phyloP scores from a whole-genome alignment of 495 filamentous ascomycete species.

The Penicillium antarcticum region DNA sequence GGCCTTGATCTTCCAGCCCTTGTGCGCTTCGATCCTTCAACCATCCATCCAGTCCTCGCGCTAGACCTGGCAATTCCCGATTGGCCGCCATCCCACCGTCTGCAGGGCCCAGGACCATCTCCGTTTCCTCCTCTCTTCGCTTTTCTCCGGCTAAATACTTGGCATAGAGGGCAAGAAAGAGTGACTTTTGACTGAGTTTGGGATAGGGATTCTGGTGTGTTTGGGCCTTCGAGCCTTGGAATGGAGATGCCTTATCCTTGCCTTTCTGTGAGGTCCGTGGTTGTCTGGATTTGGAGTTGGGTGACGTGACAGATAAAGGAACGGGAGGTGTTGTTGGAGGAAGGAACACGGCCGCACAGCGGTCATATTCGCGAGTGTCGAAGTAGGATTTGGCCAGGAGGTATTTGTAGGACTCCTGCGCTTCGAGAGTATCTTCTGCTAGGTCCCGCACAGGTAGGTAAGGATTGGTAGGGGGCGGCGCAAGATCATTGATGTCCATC shows the following conservation, averaged over 20 bases:
- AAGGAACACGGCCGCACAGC: slow-evolving; percentile 87
- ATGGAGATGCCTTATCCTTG: slow-evolving; percentile 50
- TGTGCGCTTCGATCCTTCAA: slow-evolving; percentile 60
- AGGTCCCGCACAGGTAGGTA: slow-evolving; percentile 52
- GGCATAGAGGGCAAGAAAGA: slow-evolving; percentile 93
- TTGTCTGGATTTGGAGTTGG: slow-evolving; percentile 38
- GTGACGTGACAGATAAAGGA: slow-evolving; percentile 48
- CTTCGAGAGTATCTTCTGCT: slow-evolving; percentile 72
- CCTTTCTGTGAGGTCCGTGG: slow-evolving; percentile 45
- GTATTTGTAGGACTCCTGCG: slow-evolving; percentile 75
- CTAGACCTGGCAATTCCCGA: slow-evolving; percentile 72
- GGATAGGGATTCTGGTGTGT: slow-evolving; percentile 42
- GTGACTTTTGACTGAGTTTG: slow-evolving; percentile 74
- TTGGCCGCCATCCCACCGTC: slow-evolving; percentile 82
- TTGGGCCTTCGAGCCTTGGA: slow-evolving; percentile 22
- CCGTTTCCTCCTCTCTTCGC: slow-evolving; percentile 89
- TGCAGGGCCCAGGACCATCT: slow-evolving; percentile 94
- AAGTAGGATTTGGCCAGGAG: slow-evolving; percentile 94
- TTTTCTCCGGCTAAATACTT: slow-evolving; percentile 94
- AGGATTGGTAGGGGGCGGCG: slow-evolving; percentile 35
- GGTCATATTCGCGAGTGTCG: slow-evolving; percentile 92
- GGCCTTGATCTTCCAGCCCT: slow-evolving; percentile 60
- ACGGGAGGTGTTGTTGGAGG: slow-evolving; percentile 67
- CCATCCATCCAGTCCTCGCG: slow-evolving; percentile 73
- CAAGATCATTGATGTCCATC: slow-evolving; percentile 47